A percentile compares a stretch with the other conserved stretches of the same genome.
Evolutionary conservation across 345 rosid genomes (phyloP).

Genomic region (Psidium friedrichsthalianum): DNA sequence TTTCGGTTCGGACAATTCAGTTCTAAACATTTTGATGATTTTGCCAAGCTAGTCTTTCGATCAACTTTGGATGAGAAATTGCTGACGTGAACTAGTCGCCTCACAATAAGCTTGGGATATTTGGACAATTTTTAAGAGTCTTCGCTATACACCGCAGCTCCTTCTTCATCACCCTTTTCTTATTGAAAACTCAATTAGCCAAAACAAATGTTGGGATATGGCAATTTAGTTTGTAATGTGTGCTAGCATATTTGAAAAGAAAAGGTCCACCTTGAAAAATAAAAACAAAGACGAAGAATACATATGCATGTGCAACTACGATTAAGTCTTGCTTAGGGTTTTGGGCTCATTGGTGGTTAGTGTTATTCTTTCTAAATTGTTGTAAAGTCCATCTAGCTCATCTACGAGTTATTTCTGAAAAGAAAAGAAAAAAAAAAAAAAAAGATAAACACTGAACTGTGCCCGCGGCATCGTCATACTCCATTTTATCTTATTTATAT

Average conservation of each 20-base stretch:
- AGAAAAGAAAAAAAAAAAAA: neutral
- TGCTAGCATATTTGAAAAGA: neutral
- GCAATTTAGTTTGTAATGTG: neutral
- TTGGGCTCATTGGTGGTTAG: neutral
- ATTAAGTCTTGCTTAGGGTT: neutral
- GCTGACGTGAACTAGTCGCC: too few species aligned
- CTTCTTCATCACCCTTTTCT: neutral
- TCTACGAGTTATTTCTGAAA: neutral
- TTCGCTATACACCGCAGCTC: neutral
- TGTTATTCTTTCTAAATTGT: neutral
- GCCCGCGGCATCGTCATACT: neutral
- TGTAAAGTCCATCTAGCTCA: neutral
- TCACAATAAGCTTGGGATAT: too few species aligned
- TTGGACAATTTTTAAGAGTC: neutral
- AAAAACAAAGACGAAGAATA: neutral
- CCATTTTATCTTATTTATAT: neutral
- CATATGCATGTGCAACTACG: neutral
- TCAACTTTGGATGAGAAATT: too few species aligned
- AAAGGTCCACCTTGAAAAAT: rapidly evolving
- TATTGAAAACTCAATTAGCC: neutral
- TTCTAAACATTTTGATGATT: too few species aligned
- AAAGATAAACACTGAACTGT: neutral
- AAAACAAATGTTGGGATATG: neutral
- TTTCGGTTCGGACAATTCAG: too few species aligned
- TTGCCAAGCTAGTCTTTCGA: too few species aligned